phyloP scores from a whole-genome alignment of 2,329 filamentous ascomycete species.

The Aspergillus uvarum region DNA sequence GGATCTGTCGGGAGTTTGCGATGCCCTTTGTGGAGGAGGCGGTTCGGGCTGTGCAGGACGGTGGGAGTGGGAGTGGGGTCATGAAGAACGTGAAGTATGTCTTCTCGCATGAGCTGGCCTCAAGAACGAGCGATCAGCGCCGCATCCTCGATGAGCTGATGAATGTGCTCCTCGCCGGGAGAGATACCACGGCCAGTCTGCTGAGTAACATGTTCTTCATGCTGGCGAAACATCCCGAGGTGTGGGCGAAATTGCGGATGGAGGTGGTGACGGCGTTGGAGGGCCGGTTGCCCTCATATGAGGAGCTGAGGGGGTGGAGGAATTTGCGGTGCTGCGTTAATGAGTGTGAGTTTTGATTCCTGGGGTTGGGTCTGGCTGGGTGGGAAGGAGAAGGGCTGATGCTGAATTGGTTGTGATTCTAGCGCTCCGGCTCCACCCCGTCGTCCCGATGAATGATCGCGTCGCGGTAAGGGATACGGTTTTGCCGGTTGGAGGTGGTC shows the following conservation, averaged over 20 bases:
- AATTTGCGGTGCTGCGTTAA: slow-evolving; percentile 11
- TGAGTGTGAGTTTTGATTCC: slow-evolving; percentile 11
- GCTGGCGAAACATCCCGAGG: slow-evolving; percentile 28
- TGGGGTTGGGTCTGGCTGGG: neutral
- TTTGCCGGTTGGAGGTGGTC: neutral
- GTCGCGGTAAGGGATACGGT: neutral
- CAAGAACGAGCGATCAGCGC: slow-evolving; percentile 46
- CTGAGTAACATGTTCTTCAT: slow-evolving; percentile 36
- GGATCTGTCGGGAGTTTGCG: slow-evolving; percentile 5
- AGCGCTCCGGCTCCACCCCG: slow-evolving; percentile 3
- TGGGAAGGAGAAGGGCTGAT: neutral
- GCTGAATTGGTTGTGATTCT: neutral
- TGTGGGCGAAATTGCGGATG: slow-evolving; percentile 24
- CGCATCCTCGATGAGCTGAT: slow-evolving; percentile 51
- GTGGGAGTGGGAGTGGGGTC: neutral
- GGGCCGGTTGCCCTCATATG: slow-evolving; percentile 6
- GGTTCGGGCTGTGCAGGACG: slow-evolving; percentile 18
- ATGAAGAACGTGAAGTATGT: slow-evolving; percentile 43
- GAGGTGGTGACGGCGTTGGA: slow-evolving; percentile 17
- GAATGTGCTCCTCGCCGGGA: slow-evolving; percentile 40
- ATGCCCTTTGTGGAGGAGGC: slow-evolving; percentile 17
- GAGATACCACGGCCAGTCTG: slow-evolving; percentile 40
- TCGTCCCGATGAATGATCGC: slow-evolving; percentile 3
- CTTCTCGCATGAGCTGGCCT: slow-evolving; percentile 59
- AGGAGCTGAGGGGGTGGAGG: slow-evolving; percentile 6